Base-by-base conservation (phyloP, 225 moss, liverwort and hornwort genomes). In the Ulota crispa region DNA sequence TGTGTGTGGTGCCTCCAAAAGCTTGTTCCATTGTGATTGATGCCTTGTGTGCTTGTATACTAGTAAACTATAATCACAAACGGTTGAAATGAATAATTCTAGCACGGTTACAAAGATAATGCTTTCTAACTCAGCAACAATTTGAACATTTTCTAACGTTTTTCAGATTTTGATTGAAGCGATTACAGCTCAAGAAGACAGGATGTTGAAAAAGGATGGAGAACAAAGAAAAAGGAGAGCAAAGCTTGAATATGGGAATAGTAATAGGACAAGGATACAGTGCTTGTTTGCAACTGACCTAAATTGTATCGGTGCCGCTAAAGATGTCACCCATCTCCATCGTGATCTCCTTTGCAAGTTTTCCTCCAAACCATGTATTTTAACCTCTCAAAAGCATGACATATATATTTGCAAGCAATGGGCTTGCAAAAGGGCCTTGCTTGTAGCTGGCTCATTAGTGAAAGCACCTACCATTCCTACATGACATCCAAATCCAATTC, bases 341-440 rank as follows among this genome's bases (percentile, higher is more conserved):
- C 7, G 83, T 85, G 70, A 98, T 91, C 77, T 95, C 95, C 87
- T 88, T 92, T 52, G 98, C 94, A 72, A 98, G 85, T 84, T 91
- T 90, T 59, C 93, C 90, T n/a, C 95, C 95, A 82, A 94, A 98
- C 98, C 98, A 95, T 10, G 98, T 94, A 92, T 98, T 98, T n/a
- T 93, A 93, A 75, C 98, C 98, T 81, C 95, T 98, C 39, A 98
- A 89, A 68, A 98, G 86, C 28, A 94, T 98, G 55, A 98, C 98
- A 71, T 98, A 95, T 3, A 93, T 95, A 79, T 98, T 93, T 57
- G 95, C 98, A 73, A 98, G 95, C 83, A 98, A 81, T 47, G 95
- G 95, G 32, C 98, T 94, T 28, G 98, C 95, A 57, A 98, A 30
- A 28, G 87, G 87, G 95, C 84, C 76, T 98, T 98, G 88, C 95